phyloP scores from a whole-genome alignment of 805 yeast genomes.

The Pachysolen tannophilus region DNA sequence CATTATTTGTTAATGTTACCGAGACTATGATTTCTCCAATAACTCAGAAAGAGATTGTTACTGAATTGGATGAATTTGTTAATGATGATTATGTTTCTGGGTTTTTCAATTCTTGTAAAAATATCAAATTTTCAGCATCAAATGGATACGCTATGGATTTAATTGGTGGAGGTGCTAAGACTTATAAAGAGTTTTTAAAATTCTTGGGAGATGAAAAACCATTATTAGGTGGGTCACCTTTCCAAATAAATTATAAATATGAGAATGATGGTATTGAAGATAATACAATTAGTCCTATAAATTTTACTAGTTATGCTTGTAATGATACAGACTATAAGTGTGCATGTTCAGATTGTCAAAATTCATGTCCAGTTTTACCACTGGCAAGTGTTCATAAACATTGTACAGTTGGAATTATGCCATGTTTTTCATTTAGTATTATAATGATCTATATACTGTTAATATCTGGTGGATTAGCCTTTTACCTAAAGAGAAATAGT shows the following conservation, averaged over 20 bases:
- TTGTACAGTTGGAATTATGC: slow-evolving; percentile 55
- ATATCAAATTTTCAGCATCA: slow-evolving; percentile 87
- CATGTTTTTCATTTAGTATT: slow-evolving; percentile 67
- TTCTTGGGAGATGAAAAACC: slow-evolving; percentile 95
- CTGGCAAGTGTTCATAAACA: slow-evolving; percentile 26
- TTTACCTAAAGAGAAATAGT: neutral
- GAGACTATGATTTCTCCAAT: slow-evolving; percentile 38
- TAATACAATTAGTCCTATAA: slow-evolving; percentile 21
- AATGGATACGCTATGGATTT: slow-evolving; percentile 96
- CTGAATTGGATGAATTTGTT: slow-evolving; percentile 60
- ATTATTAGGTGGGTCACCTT: slow-evolving; percentile 88
- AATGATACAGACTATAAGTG: slow-evolving; percentile 62
- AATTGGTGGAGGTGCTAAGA: slow-evolving; percentile 93
- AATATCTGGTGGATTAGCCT: slow-evolving; percentile 9
- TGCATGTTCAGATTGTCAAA: slow-evolving; percentile 86
- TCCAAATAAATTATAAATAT: slow-evolving; percentile 77
- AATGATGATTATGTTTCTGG: slow-evolving; percentile 49
- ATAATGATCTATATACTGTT: slow-evolving; percentile 48
- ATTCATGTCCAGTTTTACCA: slow-evolving; percentile 66
- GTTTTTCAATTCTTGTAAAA: slow-evolving; percentile 79
- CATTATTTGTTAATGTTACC: slow-evolving; percentile 64
- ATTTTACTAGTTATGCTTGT: slow-evolving; percentile 34
- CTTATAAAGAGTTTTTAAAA: slow-evolving; percentile 64
- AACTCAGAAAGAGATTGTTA: slow-evolving; percentile 51
- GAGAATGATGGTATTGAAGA: slow-evolving; percentile 16